Evolutionary conservation across 768 basidiomycete species (phyloP).

Genomic region (Ramaria rubella): DNA sequence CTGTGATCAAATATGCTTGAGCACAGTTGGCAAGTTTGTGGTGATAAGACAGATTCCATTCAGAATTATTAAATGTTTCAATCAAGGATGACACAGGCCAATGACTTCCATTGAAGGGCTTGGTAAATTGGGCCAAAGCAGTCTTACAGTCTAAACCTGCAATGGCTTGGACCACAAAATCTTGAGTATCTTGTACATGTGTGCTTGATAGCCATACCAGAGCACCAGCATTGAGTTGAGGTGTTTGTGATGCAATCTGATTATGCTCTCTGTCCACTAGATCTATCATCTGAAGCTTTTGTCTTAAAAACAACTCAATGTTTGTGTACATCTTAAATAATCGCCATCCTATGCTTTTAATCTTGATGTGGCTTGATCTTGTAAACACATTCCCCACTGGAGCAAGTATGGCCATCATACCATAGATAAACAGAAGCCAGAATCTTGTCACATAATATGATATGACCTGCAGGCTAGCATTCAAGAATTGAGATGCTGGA

Average conservation of each 20-base stretch:
- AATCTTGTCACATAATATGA: neutral
- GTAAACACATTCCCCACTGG: neutral
- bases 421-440: neutral
- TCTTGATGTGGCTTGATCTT: neutral
- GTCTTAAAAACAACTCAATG: neutral
- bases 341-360: neutral
- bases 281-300: neutral
- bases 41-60: neutral
- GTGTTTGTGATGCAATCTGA: neutral
- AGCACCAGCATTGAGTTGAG: neutral
- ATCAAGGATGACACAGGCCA: neutral
- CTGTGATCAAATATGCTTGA: neutral
- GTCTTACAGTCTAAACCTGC: neutral
- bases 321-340: neutral
- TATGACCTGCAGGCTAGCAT: neutral
- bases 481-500: neutral
- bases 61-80: neutral
- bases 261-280: neutral
- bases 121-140: neutral
- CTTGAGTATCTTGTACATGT: neutral
- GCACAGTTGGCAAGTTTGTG: neutral
- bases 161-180: conserved; percentile 4
- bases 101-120: neutral
- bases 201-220: conserved; percentile 2
- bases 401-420: neutral